Conservation (phyloP, 2,329 filamentous ascomycete species). For the Xylariaceae sp. region DNA sequence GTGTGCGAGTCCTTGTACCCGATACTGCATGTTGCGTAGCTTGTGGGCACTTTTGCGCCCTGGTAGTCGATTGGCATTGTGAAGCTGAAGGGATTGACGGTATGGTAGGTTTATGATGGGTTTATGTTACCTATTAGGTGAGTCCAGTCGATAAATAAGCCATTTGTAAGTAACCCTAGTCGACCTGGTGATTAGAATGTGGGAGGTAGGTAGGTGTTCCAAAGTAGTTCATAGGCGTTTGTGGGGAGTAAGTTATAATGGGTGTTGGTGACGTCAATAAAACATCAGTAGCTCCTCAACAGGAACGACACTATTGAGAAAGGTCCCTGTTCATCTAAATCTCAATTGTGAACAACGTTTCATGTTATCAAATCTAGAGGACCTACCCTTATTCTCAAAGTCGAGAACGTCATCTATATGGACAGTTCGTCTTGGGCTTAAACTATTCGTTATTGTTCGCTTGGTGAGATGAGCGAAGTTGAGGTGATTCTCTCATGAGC, state of each 20-base stretch:
- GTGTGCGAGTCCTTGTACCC: slow-evolving; percentile 49
- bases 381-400: fast-evolving
- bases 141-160: too few species aligned
- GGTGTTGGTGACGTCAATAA: slow-evolving; percentile 19
- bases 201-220: neutral
- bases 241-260: neutral
- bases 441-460: too few species aligned
- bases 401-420: too few species aligned
- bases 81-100: neutral
- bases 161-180: too few species aligned
- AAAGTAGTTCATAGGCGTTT: neutral
- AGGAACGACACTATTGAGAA: neutral
- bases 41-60: slow-evolving; percentile 36
- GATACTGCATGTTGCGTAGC: slow-evolving; percentile 43
- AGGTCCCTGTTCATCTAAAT: neutral
- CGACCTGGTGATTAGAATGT: neutral
- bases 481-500: too few species aligned
- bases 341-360: neutral
- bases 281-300: slow-evolving; percentile 11
- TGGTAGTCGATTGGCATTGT: slow-evolving; percentile 39
- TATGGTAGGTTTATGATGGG: neutral
- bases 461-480: too few species aligned
- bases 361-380: neutral
- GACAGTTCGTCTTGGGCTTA: too few species aligned
- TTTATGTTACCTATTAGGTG: neutral